phyloP scores from a whole-genome alignment of 2,329 filamentous ascomycete species.

The Fusarium sarcochroum region DNA sequence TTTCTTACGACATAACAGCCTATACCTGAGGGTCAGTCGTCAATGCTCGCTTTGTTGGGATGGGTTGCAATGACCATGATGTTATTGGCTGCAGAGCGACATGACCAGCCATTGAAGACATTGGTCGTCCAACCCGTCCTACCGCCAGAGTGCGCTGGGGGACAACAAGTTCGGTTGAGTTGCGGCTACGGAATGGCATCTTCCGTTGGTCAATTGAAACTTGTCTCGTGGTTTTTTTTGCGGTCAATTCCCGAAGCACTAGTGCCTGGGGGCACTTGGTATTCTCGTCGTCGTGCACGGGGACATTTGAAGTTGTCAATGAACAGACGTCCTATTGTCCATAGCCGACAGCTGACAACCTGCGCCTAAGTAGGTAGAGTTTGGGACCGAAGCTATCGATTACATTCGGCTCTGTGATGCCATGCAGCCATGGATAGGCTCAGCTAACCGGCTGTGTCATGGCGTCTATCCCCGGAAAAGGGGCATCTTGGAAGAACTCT shows the following conservation, averaged over 20 bases:
- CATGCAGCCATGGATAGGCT: constrained; percentile 24
- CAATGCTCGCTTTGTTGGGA: background rate
- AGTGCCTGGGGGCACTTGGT: constrained; percentile 1
- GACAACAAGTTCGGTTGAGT: background rate
- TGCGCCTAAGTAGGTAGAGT: constrained; percentile 16
- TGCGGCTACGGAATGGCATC: constrained; percentile 8
- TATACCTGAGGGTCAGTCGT: background rate
- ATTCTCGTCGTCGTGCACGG: background rate
- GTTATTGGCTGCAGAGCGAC: constrained; percentile 27
- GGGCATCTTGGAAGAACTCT: constrained; percentile 39
- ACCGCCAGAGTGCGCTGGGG: constrained; percentile 13
- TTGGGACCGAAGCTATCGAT: constrained; percentile 41
- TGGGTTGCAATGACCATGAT: constrained; percentile 3
- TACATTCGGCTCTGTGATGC: constrained; percentile 29
- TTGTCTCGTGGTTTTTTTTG: constrained; percentile 10
- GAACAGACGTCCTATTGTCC: constrained; percentile 15
- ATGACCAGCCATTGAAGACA: constrained; percentile 35
- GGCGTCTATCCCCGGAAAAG: constrained; percentile 47
- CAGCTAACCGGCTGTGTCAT: constrained; percentile 38
- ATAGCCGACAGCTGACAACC: constrained; percentile 7
- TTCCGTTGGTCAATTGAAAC: constrained; percentile 25
- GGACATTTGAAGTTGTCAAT: constrained; percentile 15
- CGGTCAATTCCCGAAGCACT: constrained; percentile 1
- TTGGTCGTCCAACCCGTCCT: constrained; percentile 27
- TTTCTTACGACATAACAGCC: background rate